Evolutionary conservation across 768 basidiomycete genomes (phyloP).

Genomic region (Podaxis carcinomalis): DNA sequence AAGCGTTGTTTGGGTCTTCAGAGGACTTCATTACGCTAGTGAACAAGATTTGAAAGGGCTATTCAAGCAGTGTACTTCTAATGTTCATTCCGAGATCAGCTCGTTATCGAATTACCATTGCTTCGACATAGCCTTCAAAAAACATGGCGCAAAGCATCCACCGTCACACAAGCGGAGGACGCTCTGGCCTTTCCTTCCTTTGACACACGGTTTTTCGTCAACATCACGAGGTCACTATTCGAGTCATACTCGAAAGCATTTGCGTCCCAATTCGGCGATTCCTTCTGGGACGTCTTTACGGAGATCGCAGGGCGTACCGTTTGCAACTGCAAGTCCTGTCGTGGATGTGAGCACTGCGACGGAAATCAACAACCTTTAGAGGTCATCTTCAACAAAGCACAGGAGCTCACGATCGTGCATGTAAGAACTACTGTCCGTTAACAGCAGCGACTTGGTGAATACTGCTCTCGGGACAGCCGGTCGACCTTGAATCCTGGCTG

Average conservation of each 20-base stretch:
- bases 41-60: too few relatives aligned
- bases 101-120: too few relatives aligned
- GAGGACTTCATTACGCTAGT: too few relatives aligned
- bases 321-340: neutral
- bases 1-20: too few relatives aligned
- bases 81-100: too few relatives aligned
- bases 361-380: neutral
- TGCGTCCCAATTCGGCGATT: neutral
- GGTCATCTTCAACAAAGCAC: too few relatives aligned
- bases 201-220: neutral
- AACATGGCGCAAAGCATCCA: too few relatives aligned
- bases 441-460: slow-evolving; percentile 1
- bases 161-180: neutral
- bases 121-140: too few relatives aligned
- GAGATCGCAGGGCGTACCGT: neutral
- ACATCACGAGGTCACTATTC: slow-evolving; percentile 8
- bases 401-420: neutral
- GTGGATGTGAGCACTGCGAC: slow-evolving; percentile 4
- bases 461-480: neutral
- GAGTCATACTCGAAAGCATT: slow-evolving; percentile 1
- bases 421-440: neutral
- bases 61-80: too few relatives aligned
- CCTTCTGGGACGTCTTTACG: neutral
- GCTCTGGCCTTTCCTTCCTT: neutral
- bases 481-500: neutral